phyloP scores from a whole-genome alignment of 208 protist species.

The Trypanosoma conorhini region DNA sequence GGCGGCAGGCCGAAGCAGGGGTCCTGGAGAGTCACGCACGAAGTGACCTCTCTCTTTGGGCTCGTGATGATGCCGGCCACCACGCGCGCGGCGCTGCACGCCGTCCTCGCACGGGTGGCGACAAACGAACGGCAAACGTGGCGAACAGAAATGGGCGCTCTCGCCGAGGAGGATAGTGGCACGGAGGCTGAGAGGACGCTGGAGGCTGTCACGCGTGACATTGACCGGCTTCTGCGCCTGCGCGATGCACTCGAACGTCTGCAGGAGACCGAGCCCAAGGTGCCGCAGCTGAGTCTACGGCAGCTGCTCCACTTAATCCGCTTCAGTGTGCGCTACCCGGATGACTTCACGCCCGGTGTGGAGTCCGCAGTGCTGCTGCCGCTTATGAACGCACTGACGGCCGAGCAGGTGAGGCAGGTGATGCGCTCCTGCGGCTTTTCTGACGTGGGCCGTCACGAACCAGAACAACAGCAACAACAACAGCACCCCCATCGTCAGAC shows the following conservation, averaged over 20 bases:
- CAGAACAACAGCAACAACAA: conserved; percentile 6
- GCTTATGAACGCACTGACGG: conserved; percentile 70
- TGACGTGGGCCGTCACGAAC: conserved; percentile 4
- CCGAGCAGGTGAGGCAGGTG: conserved; percentile 61
- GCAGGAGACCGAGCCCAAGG: conserved; percentile 61
- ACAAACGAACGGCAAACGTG: conserved; percentile 33
- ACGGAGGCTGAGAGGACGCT: neutral
- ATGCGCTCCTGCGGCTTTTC: conserved; percentile 49
- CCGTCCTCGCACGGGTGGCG: conserved; percentile 55
- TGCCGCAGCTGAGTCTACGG: conserved; percentile 67
- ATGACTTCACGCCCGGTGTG: conserved; percentile 49
- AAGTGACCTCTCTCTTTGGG: conserved; percentile 90
- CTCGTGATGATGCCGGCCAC: conserved; percentile 75
- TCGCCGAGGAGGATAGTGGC: conserved; percentile 1
- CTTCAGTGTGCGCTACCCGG: conserved; percentile 55
- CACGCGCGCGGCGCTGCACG: conserved; percentile 37
- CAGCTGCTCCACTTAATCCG: conserved; percentile 72
- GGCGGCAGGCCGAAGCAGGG: conserved; percentile 21
- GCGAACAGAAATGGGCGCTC: conserved; percentile 1
- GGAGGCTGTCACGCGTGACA: conserved; percentile 15
- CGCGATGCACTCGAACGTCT: conserved; percentile 50
- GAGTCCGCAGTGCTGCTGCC: conserved; percentile 66
- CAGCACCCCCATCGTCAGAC: neutral
- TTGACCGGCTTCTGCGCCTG: conserved; percentile 48
- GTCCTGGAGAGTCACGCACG: conserved; percentile 69